These are phyloP conservation scores for Thinopyrum elongatum DNA, from an alignment of 176 grass and related monocot species.

Conservation along the genomic window DNA sequence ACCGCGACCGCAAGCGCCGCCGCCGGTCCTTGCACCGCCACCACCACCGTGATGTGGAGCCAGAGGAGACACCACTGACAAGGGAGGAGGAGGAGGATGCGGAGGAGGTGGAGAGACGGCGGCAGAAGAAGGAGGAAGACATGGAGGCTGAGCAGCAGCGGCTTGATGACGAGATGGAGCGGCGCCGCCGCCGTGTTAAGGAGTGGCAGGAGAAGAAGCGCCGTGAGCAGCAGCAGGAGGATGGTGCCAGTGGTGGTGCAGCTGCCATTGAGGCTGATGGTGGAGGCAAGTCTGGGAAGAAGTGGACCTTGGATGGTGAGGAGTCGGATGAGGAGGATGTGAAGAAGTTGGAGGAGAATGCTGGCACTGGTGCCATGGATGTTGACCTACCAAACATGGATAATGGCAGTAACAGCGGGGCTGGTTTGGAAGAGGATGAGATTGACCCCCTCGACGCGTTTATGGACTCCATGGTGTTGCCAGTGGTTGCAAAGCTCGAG, in stretches of 20 bases:
- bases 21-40: constrained; percentile 37
- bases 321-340: constrained; percentile 87
- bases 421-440: constrained; percentile 69
- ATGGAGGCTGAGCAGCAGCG: constrained; percentile 82
- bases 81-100: constrained; percentile 47
- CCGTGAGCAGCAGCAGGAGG: constrained; percentile 48
- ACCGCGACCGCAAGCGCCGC: constrained; percentile 62
- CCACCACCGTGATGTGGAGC: constrained; percentile 50
- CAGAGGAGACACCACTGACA: constrained; percentile 19
- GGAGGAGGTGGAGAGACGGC: constrained; percentile 42
- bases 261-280: constrained; percentile 17
- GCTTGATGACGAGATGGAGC: constrained; percentile 95
- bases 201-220: constrained; percentile 96
- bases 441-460: constrained; percentile 90
- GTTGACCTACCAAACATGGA: constrained; percentile 47
- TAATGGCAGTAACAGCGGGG: constrained; percentile 26
- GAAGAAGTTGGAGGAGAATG: constrained; percentile 37
- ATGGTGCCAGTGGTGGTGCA: not conserved
- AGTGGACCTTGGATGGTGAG: constrained; percentile 96
- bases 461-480: constrained; percentile 92
- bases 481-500: constrained; percentile 82
- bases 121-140: constrained; percentile 70
- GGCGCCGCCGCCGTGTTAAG: constrained; percentile 72
- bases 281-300: constrained; percentile 48
- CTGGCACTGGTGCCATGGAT: constrained; percentile 30